Evolutionary conservation across 768 basidiomycete genomes (phyloP).

Genomic region (Tulasnella sp.): DNA sequence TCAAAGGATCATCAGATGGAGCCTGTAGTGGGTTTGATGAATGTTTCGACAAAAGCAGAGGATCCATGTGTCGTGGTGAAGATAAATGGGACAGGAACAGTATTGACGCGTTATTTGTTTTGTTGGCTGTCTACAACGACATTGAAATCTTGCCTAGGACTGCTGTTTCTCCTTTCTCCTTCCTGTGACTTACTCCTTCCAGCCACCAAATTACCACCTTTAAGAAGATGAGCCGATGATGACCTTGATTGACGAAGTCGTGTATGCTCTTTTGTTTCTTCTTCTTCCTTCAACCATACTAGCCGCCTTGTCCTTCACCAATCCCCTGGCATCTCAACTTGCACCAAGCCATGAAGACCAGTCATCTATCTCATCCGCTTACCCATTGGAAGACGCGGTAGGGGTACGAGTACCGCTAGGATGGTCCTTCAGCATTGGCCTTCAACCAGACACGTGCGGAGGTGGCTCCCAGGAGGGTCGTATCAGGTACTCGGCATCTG

Average conservation of each 20-base stretch:
- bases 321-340: not conserved
- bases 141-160: not conserved
- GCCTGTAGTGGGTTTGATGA: conserved; percentile 67
- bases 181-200: not conserved
- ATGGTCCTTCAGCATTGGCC: conserved; percentile 7
- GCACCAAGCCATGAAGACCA: not conserved
- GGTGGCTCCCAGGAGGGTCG: not conserved
- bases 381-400: not conserved
- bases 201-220: too few relatives aligned
- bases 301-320: not conserved
- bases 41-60: conserved; percentile 45
- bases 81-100: not conserved
- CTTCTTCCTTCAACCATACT: not conserved
- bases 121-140: not conserved
- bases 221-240: too few relatives aligned
- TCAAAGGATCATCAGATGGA: conserved; percentile 36
- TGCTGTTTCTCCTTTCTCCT: not conserved
- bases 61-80: not conserved
- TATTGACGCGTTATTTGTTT: conserved; percentile 13
- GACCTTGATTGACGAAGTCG: too few relatives aligned
- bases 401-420: conserved; percentile 4
- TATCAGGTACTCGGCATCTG: not conserved
- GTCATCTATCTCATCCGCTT: not conserved
- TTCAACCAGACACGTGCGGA: conserved; percentile 1
- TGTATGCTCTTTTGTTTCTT: not conserved